Conservation (phyloP, 495 filamentous ascomycete genomes). For the Barbatosphaeria neglecta region DNA sequence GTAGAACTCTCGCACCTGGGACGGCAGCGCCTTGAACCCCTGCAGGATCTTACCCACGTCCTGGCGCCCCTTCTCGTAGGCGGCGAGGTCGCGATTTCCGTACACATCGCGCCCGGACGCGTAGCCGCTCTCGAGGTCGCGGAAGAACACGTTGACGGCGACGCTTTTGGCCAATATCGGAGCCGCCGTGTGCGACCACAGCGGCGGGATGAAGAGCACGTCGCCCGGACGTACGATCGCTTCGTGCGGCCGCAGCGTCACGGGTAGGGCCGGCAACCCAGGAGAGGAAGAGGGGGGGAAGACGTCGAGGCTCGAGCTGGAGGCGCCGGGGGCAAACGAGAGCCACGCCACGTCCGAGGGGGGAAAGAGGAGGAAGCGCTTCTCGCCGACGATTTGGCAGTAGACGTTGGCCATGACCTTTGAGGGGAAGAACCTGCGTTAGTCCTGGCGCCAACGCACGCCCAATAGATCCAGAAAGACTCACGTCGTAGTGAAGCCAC, state of each 20-base stretch:
- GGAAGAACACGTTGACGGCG: constrained; percentile 80
- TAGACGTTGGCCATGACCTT: constrained; percentile 83
- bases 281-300: constrained; percentile 45
- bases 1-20: constrained; percentile 62
- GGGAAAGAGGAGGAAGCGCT: constrained; percentile 65
- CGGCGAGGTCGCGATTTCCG: constrained; percentile 73
- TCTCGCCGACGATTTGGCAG: constrained; percentile 63
- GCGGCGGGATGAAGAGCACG: constrained; percentile 65
- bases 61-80: constrained; percentile 68
- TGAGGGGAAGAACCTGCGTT: too few species aligned
- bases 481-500: constrained; percentile 88
- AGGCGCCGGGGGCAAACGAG: constrained; percentile 60
- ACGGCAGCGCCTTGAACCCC: constrained; percentile 54
- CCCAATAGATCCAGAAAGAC: too few species aligned
- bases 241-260: constrained; percentile 56
- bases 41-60: constrained; percentile 58
- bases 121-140: constrained; percentile 56
- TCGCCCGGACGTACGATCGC: constrained; percentile 56
- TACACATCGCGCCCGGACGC: constrained; percentile 73
- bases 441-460: too few species aligned
- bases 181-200: constrained; percentile 75
- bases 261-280: constrained; percentile 27
- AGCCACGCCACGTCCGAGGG: constrained; percentile 61
- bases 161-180: constrained; percentile 53
- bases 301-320: constrained; percentile 63